Base-by-base conservation (phyloP, 495 filamentous ascomycete species). In the Xylaria intraflava region DNA sequence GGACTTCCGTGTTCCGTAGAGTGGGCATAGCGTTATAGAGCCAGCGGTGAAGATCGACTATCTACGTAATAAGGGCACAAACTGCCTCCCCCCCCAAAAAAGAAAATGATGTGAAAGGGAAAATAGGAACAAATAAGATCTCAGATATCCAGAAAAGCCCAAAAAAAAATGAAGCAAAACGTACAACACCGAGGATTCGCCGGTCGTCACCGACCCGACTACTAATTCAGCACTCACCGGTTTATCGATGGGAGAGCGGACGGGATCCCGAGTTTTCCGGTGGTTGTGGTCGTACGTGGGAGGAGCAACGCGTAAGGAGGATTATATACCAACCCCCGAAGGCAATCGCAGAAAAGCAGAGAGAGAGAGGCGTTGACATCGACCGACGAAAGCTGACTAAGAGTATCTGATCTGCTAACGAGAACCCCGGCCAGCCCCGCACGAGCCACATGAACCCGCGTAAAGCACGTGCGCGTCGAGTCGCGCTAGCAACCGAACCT, bases 191-290 rank as follows among this genome's bases (percentile, higher is more conserved):
- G 27, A 29, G 27, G 27, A 29, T 29, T 29, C 27, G 27, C 27
- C 27, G 27, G 27, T 29, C 69, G n/a, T n/a, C n/a, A n/a, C n/a
- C n/a, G 56, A 71, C 66, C 62, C 59, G 59, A 70, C 59, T 69
- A 68, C 69, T 69, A 58, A 53, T 66, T 62, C 44, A 50, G 39
- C 58, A 17, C 43, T 61, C 45, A 49, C 46, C 52, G 40, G 55
- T 50, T 65, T 64, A 56, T 59, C 58, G 62, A 68, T 55, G 67
- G 66, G 56, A 69, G 69, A 72, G 64, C 70, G 64, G 66, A 72
- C 69, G 65, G 70, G 68, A 66, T 69, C 58, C 66, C 67, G 62
- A 65, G 58, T 65, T 60, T 45, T 69, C 66, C 56, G 56, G 46
- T 58, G 46, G 53, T 35, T 69, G 62, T 70, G 69, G 68, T 67